Percentiles rank a stretch among this genome's conserved stretches.
Evolutionary conservation across 495 filamentous ascomycete genomes (phyloP).

Genomic region (Entonaema liquescens): DNA sequence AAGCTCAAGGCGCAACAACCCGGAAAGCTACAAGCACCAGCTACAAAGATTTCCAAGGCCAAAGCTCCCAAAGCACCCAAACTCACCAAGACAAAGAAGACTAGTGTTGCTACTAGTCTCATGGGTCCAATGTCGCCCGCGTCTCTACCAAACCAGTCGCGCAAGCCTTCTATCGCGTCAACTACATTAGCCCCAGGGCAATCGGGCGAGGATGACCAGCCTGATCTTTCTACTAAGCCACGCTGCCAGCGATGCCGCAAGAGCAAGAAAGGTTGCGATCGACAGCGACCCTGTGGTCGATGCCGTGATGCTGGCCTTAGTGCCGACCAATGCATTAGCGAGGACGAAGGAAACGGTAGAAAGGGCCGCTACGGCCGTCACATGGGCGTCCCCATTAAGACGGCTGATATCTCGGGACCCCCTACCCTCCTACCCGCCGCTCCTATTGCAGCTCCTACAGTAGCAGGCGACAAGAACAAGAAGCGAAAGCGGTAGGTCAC

Average conservation of each 20-base stretch:
- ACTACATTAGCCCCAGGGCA: constrained; percentile 71
- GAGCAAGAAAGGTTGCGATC: constrained; percentile 99
- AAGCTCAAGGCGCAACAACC: constrained; percentile 50
- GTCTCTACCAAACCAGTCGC: constrained; percentile 69
- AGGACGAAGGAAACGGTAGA: constrained; percentile 94
- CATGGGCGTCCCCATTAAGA: constrained; percentile 94
- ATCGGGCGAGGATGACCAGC: constrained; percentile 78
- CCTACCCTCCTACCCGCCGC: constrained; percentile 52
- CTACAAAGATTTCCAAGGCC: constrained; percentile 54
- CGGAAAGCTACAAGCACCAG: constrained; percentile 55
- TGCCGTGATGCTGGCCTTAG: constrained; percentile 96
- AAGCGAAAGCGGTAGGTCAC: constrained; percentile 58
- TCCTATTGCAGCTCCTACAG: constrained; percentile 44
- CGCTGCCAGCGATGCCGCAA: constrained; percentile 98
- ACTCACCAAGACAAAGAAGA: constrained; percentile 65
- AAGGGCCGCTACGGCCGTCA: constrained; percentile 96
- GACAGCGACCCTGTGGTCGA: constrained; percentile 90
- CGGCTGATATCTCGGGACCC: constrained; percentile 52
- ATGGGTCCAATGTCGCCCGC: constrained; percentile 72
- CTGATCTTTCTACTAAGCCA: constrained; percentile 91
- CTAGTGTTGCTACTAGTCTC: constrained; percentile 40
- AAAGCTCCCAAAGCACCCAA: constrained; percentile 58
- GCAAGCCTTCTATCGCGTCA: constrained; percentile 83
- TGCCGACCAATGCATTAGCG: constrained; percentile 90
- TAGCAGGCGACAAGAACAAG: constrained; percentile 54